A percentile compares a stretch with the other conserved stretches of the same genome.
Evolutionary conservation across 495 filamentous ascomycete species (phyloP).

Genomic region (Hypoxylon cercidicola): DNA sequence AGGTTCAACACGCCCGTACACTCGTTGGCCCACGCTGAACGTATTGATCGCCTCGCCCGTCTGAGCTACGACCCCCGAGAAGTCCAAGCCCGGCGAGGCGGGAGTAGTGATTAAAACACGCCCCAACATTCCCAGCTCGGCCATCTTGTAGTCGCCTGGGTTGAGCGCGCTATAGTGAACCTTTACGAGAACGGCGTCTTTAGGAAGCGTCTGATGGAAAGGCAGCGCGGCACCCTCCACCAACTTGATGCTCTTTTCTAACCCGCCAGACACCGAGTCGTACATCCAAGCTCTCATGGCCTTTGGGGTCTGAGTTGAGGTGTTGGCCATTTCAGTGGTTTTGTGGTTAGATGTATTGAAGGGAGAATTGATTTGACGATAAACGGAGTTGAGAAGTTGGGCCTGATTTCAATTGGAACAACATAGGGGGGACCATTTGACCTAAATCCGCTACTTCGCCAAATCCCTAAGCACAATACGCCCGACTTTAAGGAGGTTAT

Average conservation of each 20-base stretch:
- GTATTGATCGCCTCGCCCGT: conserved; percentile 46
- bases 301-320: conserved; percentile 28
- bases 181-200: conserved; percentile 64
- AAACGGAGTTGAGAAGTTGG: no score
- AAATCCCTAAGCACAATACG: no score
- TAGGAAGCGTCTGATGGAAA: conserved; percentile 44
- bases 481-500: no score
- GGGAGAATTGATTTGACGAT: no score
- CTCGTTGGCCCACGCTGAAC: conserved; percentile 62
- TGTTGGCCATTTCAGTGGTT: not conserved
- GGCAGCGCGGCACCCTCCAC: conserved; percentile 56
- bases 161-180: conserved; percentile 69
- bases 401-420: no score
- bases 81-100: conserved; percentile 71
- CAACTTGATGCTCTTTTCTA: conserved; percentile 68
- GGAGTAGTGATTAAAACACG: conserved; percentile 55
- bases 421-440: no score
- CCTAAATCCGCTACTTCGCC: no score
- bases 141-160: conserved; percentile 76
- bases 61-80: conserved; percentile 66
- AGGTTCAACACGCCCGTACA: conserved; percentile 63
- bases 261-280: conserved; percentile 54
- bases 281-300: conserved; percentile 75
- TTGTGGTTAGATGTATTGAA: no score
- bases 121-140: conserved; percentile 60